phyloP scores from a whole-genome alignment of 2,329 filamentous ascomycete genomes.

The Dactylellina sp. region DNA sequence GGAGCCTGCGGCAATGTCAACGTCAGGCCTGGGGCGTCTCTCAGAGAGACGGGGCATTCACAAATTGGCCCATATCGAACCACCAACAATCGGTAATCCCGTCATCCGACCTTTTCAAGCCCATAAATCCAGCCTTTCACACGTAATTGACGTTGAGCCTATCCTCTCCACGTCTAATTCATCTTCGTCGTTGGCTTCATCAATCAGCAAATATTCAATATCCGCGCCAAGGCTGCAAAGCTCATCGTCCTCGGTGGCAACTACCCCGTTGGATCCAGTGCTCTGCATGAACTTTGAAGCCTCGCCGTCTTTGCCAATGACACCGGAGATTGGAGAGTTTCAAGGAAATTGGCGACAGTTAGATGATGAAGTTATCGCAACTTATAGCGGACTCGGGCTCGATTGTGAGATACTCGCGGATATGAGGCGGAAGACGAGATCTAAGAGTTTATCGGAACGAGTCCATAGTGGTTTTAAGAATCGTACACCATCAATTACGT shows the following conservation, averaged over 20 bases:
- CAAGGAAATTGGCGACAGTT: slow-evolving; percentile 55
- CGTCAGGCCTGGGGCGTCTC: slow-evolving; percentile 48
- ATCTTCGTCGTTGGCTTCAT: slow-evolving; percentile 49
- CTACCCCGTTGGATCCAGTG: slow-evolving; percentile 46
- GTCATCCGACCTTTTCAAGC: slow-evolving; percentile 50
- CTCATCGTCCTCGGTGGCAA: slow-evolving; percentile 47
- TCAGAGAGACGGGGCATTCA: slow-evolving; percentile 54
- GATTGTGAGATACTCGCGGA: slow-evolving; percentile 56
- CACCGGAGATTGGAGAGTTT: slow-evolving; percentile 55
- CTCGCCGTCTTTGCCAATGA: slow-evolving; percentile 52
- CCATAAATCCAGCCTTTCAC: slow-evolving; percentile 49
- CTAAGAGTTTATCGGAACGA: slow-evolving; percentile 51
- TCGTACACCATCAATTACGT: slow-evolving; percentile 23
- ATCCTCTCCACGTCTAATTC: slow-evolving; percentile 52
- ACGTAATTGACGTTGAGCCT: slow-evolving; percentile 49
- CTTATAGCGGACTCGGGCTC: slow-evolving; percentile 51
- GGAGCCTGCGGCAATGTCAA: slow-evolving; percentile 47
- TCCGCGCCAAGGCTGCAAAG: slow-evolving; percentile 48
- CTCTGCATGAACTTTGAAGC: slow-evolving; percentile 49
- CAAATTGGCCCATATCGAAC: slow-evolving; percentile 56
- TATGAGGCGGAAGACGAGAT: slow-evolving; percentile 47
- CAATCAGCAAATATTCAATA: slow-evolving; percentile 51
- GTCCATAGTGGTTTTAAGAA: slow-evolving; percentile 31
- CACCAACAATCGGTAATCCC: slow-evolving; percentile 29
- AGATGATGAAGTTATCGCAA: slow-evolving; percentile 51